phyloP scores from a whole-genome alignment of 2,329 filamentous ascomycete species.

The Hymenoscyphus linearis region DNA sequence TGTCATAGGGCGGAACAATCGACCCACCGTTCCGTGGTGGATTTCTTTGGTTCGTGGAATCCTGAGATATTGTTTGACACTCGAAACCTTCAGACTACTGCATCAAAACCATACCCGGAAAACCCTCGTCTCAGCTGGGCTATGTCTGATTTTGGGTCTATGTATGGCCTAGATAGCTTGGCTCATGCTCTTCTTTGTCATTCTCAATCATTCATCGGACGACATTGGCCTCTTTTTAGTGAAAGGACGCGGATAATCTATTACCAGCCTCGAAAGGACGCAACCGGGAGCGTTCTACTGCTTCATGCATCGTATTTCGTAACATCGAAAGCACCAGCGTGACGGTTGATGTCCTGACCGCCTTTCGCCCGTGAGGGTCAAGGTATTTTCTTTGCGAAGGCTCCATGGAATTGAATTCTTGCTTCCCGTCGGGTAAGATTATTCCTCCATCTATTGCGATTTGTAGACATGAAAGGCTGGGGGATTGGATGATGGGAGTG shows the following conservation, averaged over 20 bases:
- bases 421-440: not conserved
- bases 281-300: not conserved
- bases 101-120: not conserved
- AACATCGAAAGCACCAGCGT: not conserved
- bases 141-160: constrained; percentile 6
- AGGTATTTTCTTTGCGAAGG: not conserved
- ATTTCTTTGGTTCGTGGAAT: not conserved
- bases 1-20: constrained; percentile 1
- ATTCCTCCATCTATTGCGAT: not conserved
- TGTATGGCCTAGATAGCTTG: not conserved
- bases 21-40: not conserved
- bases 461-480: not conserved
- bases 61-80: not conserved
- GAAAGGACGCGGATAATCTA: not conserved
- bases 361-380: not conserved
- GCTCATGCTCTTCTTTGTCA: not conserved
- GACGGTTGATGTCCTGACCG: not conserved
- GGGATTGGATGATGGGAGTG: not conserved
- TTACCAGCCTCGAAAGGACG: not conserved
- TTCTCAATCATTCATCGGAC: not conserved
- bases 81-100: not conserved
- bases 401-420: not conserved
- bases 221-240: not conserved
- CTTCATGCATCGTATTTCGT: not conserved
- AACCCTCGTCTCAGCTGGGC: constrained; percentile 2